Evolutionary conservation across 2,329 filamentous ascomycete genomes (phyloP).

Genomic region (Dothidotthia symphoricarpi): DNA sequence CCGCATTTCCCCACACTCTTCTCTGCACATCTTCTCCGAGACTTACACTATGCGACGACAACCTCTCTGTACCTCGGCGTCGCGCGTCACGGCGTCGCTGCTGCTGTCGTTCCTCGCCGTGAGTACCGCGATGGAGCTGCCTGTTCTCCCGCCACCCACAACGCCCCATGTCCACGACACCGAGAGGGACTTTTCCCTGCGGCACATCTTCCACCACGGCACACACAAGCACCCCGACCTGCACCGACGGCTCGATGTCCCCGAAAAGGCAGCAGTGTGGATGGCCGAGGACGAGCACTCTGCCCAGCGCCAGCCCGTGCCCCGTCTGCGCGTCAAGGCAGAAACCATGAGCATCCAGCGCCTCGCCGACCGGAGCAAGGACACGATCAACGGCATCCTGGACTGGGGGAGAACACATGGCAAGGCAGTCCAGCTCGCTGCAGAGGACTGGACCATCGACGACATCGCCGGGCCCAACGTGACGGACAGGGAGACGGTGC

Average conservation of each 20-base stretch:
- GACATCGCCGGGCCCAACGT: constrained; percentile 76
- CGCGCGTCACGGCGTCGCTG: constrained; percentile 62
- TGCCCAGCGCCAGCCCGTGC: constrained; percentile 41
- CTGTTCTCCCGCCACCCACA: constrained; percentile 27
- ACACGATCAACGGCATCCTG: constrained; percentile 75
- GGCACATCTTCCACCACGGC: constrained; percentile 92
- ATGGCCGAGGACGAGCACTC: constrained; percentile 58
- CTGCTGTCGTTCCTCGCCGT: constrained; percentile 67
- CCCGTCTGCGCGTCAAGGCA: constrained; percentile 57
- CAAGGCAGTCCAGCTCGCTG: constrained; percentile 64
- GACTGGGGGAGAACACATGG: constrained; percentile 68
- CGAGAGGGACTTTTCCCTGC: constrained; percentile 52
- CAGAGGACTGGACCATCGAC: constrained; percentile 80
- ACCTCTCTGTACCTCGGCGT: constrained; percentile 52
- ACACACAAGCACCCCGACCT: constrained; percentile 73
- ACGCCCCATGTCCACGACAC: constrained; percentile 19
- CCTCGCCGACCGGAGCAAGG: constrained; percentile 72
- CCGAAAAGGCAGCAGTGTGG: constrained; percentile 60
- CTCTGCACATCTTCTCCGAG: too few species aligned
- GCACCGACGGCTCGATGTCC: constrained; percentile 73
- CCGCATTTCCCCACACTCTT: too few species aligned
- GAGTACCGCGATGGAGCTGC: constrained; percentile 43
- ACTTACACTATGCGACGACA: too few species aligned
- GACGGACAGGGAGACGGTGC: constrained; percentile 77
- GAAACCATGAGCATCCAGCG: constrained; percentile 71